Base-by-base conservation (phyloP, 2,329 filamentous ascomycete genomes). In the Monosporascus ibericus region DNA sequence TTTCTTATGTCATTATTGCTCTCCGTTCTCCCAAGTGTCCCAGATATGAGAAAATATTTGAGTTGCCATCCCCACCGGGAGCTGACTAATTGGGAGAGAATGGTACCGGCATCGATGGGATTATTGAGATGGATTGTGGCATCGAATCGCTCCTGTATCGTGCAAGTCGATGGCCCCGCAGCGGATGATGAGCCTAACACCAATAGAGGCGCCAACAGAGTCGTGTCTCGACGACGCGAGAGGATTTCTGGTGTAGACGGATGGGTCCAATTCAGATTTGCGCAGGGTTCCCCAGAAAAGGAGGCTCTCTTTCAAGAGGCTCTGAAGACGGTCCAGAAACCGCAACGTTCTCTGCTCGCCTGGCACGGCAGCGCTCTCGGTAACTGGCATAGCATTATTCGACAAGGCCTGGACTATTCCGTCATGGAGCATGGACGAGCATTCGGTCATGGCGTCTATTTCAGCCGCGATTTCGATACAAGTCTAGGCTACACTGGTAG, bases 341-440 rank as follows among this genome's bases (percentile, higher is more conserved):
- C 39, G 59, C 75, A 46, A 58, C 69, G 54, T 0, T 92, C 89
- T 0, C 68, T 96, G 2, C 90, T 95, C 62, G 90, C 88, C 0
- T 96, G 88, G 85, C 92, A 96, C 66, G 92, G 91, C 6, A 95
- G 89, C 62, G 67, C 72, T 0, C 58, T 95, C 3, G 58, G 68
- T 3, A 96, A 95, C 62, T 96, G 92, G 92, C 92, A 96, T 68
- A 88, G 86, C 61, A 96, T 96, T 61, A 83, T 96, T 56, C 83
- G 91, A 34, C 82, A 87, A 54, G 91, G 92, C 0, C 74, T 96
- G 6, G 82, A 95, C 65, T 96, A 85, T 70, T 79, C 82, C 5
- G 68, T 79, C 1, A 70, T 73, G 0, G 42, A 66, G 0, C 71
- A 92, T 65, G 92, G 91, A 1, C 82, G 92, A 55, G 74, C 85